Conservation (phyloP, 306 rosid species). For the Vigna nakashimae region DNA sequence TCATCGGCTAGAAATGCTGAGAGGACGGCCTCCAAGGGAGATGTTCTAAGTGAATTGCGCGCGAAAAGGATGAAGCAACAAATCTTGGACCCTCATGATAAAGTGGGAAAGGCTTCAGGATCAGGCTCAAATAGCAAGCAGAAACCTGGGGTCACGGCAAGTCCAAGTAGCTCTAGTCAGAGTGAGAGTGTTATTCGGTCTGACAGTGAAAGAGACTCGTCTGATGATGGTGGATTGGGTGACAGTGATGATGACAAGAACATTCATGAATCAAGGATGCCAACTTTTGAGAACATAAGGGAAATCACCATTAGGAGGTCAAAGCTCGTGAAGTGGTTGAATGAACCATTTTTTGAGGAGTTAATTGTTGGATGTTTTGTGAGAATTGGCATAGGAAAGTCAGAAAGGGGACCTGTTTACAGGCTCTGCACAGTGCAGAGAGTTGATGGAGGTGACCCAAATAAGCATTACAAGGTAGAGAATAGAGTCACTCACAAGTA, state of each 20-base stretch:
- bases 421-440: slow-evolving; percentile 66
- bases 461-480: slow-evolving; percentile 57
- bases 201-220: slow-evolving; percentile 60
- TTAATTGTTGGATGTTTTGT: slow-evolving; percentile 72
- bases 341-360: slow-evolving; percentile 74
- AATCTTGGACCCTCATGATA: slow-evolving; percentile 35
- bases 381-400: slow-evolving; percentile 66
- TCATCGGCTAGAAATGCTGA: slow-evolving; percentile 66
- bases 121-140: slow-evolving; percentile 43
- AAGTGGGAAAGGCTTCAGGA: slow-evolving; percentile 33
- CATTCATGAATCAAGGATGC: slow-evolving; percentile 51
- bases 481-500: slow-evolving; percentile 62
- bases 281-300: slow-evolving; percentile 57
- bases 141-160: slow-evolving; percentile 25
- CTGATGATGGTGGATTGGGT: slow-evolving; percentile 46
- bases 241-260: slow-evolving; percentile 57
- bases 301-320: slow-evolving; percentile 69
- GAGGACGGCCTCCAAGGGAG: slow-evolving; percentile 56
- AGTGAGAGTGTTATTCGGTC: slow-evolving; percentile 48
- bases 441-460: slow-evolving; percentile 52
- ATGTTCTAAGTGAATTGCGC: slow-evolving; percentile 56
- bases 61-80: slow-evolving; percentile 67
- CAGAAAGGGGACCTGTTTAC: slow-evolving; percentile 57
- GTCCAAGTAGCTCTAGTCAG: slow-evolving; percentile 57
- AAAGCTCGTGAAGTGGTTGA: slow-evolving; percentile 67